Evolutionary conservation across 176 grass and related monocot species (phyloP), one percentile per base, ranked within the genome.

Genomic region (Cenchrus fungigraminus): DNA sequence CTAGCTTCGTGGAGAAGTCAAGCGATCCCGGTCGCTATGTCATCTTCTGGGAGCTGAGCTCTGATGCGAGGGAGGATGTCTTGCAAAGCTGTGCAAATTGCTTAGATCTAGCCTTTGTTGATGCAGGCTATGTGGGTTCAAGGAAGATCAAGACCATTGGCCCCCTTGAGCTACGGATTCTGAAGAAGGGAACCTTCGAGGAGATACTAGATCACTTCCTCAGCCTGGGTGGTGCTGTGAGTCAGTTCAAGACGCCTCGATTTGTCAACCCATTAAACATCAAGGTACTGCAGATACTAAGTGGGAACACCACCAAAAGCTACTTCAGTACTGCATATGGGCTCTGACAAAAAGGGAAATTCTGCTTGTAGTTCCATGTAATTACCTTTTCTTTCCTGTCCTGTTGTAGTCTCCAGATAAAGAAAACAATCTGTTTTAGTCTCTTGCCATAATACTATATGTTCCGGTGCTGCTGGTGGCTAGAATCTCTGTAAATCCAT

Each of bases 221-320:
- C 6, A 82, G 68, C 60, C 86, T 99, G 0, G 97, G 97, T 13
- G 88, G 83, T 0, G 90, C 94, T 0, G 83, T 97, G 65, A 94
- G 94, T 83, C 97, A 99, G 88, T 99, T 99, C 89, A 99, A 99
- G 97, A 77, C 92, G 6, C 97, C 97, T 3, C 81, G 97, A 74
- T 97, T 87, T 3, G 88, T 99, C 58, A 86, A 60, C 37, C 77
- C 87, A 4, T 72, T 82, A 19, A 94, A 97, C 57, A 43, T 62
- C 81, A 91, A 84, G 76, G 92, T 99, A 11, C 53, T 99, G 79
- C 90, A 97, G 82, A 94, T 97, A 82, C 80, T 99, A 52, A 89
- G 10, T 75, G 74, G 57, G 25, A 99, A 94, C 61, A 90, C 89
- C 19, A 84, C 73, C 52, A 15, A 13, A 20, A 91, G 73, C 20